Percentiles rank a stretch among this genome's conserved stretches.
Evolutionary conservation across 2,329 filamentous ascomycete genomes (phyloP).

Genomic region (Clarireedia homoeocarpa): DNA sequence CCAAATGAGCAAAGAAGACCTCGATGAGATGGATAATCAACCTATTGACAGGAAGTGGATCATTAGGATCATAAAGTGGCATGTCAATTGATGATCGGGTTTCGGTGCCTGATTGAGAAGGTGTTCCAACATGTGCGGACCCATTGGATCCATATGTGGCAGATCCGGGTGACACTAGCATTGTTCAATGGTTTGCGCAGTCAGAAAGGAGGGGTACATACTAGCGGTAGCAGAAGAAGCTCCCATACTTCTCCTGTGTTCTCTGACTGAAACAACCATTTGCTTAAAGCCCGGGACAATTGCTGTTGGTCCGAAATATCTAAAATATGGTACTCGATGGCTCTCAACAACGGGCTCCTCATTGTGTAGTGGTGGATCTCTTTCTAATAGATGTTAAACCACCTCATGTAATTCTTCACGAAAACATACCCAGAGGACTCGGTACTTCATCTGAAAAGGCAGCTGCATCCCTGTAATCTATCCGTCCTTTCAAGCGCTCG

Average conservation of each 20-base stretch:
- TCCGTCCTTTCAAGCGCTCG: background rate
- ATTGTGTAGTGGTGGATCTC: background rate
- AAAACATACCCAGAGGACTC: constrained; percentile 26
- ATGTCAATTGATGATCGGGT: constrained; percentile 33
- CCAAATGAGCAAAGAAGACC: constrained; percentile 73
- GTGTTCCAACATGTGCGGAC: constrained; percentile 16
- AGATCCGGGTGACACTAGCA: constrained; percentile 23
- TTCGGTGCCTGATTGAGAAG: constrained; percentile 20
- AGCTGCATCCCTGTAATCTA: constrained; percentile 18
- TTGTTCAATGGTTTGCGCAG: background rate
- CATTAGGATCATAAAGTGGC: constrained; percentile 70
- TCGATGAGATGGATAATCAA: constrained; percentile 71
- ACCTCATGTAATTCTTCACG: background rate
- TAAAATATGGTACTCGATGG: constrained; percentile 75
- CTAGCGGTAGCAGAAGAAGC: constrained; percentile 20
- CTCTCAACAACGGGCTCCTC: constrained; percentile 34
- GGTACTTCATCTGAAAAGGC: constrained; percentile 19
- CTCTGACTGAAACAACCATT: constrained; percentile 74
- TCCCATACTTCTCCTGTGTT: constrained; percentile 50
- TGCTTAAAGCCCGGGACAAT: constrained; percentile 90
- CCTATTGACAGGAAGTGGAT: constrained; percentile 61
- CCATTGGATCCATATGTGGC: constrained; percentile 12
- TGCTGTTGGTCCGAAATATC: constrained; percentile 84
- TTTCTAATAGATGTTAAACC: constrained; percentile 31
- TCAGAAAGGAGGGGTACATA: constrained; percentile 8